Conservation (phyloP, 805 yeast genomes). For the Saccharomycopsis fodiens region DNA sequence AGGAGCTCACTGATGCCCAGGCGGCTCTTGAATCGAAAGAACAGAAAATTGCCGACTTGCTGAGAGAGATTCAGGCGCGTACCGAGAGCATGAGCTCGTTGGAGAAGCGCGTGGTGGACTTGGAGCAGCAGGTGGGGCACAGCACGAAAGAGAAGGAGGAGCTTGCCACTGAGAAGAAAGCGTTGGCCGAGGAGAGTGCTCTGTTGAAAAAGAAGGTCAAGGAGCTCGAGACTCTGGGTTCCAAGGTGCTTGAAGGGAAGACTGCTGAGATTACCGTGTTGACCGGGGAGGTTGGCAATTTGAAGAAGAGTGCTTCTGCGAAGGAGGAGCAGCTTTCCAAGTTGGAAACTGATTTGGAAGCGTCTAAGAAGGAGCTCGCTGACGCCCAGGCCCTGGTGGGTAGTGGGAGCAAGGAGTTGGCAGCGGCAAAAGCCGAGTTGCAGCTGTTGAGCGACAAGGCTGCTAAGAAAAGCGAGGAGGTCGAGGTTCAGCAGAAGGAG, state of each 20-base stretch:
- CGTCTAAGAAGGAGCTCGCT: too few species aligned
- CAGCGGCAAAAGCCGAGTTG: too few species aligned
- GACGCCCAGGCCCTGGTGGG: too few species aligned
- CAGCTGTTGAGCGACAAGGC: too few species aligned
- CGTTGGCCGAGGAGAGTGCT: not conserved
- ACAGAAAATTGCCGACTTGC: not conserved
- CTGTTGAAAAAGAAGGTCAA: not conserved
- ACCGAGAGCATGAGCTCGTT: not conserved
- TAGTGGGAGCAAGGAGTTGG: too few species aligned
- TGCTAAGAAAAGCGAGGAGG: slow-evolving; percentile 4
- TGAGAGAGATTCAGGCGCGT: not conserved
- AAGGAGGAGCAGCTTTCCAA: too few species aligned
- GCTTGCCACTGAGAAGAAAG: not conserved
- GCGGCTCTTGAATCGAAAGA: not conserved
- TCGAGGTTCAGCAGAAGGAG: not conserved
- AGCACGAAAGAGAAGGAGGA: not conserved
- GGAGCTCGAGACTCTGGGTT: not conserved
- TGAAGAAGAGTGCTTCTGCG: too few species aligned
- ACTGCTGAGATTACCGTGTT: too few species aligned
- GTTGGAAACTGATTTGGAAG: too few species aligned
- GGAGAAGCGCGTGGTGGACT: not conserved
- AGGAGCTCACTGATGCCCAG: not conserved
- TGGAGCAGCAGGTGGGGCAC: not conserved
- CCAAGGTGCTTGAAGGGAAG: too few species aligned
- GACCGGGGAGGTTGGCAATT: too few species aligned